A percentile compares a stretch with the other conserved stretches of the same genome.
Evolutionary conservation across 2,329 filamentous ascomycete species (phyloP).

Genomic region (Diplodia mutila): DNA sequence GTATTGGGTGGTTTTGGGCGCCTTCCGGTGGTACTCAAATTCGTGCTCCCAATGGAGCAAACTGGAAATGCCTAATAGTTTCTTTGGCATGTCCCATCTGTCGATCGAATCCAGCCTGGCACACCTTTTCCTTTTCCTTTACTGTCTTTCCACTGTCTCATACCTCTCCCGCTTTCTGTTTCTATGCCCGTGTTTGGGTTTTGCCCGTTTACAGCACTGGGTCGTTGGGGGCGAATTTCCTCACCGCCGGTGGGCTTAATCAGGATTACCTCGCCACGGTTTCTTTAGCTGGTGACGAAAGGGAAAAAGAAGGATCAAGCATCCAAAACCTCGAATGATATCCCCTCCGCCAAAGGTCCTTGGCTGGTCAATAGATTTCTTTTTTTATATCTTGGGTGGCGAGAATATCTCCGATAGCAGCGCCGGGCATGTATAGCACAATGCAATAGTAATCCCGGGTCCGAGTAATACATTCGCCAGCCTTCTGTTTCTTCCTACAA

Average conservation of each 20-base stretch:
- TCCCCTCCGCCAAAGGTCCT: background rate
- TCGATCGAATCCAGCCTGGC: background rate
- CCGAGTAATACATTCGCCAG: background rate
- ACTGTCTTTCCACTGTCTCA: conserved; percentile 1
- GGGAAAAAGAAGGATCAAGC: background rate
- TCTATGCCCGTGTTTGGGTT: background rate
- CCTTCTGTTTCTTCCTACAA: background rate
- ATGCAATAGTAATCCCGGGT: conserved; percentile 1
- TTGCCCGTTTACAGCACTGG: background rate
- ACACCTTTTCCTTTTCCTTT: background rate
- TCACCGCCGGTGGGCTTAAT: background rate
- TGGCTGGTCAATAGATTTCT: conserved; percentile 8
- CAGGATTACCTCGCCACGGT: background rate
- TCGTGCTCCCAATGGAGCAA: background rate
- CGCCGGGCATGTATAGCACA: conserved; percentile 13
- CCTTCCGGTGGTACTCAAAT: background rate
- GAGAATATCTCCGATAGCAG: background rate
- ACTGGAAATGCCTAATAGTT: background rate
- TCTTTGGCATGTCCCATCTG: background rate
- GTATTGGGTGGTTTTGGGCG: background rate
- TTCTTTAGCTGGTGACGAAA: background rate
- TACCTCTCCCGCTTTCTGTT: background rate
- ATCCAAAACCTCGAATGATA: conserved; percentile 9
- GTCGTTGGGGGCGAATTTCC: background rate
- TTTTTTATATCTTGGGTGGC: background rate